These are phyloP conservation scores for Chlamydomonas urium DNA, from an alignment of 139 green algal genomes.

Conservation along the genomic window DNA sequence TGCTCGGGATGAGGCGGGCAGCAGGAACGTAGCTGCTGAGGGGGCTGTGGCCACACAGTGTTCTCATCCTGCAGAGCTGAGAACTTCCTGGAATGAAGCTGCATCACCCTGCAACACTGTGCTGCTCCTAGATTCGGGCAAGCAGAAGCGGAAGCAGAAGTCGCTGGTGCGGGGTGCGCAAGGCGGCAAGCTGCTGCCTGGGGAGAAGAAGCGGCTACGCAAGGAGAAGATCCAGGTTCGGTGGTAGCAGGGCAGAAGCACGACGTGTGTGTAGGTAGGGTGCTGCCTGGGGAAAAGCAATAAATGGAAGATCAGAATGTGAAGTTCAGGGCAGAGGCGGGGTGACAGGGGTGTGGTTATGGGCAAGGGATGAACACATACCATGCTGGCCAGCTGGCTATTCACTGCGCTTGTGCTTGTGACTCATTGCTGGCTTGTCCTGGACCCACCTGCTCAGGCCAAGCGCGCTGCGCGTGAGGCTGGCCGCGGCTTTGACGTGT, in stretches of 20 bases:
- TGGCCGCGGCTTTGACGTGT: slow-evolving; percentile 21
- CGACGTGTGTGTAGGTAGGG: too few relatives aligned
- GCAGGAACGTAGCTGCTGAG: too few relatives aligned
- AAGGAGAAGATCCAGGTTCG: slow-evolving; percentile 36
- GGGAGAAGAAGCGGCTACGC: slow-evolving; percentile 43
- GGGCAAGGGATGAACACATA: too few relatives aligned
- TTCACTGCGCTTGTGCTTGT: too few relatives aligned
- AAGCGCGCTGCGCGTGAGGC: slow-evolving; percentile 34
- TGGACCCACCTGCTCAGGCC: slow-evolving; percentile 12
- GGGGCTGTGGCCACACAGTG: not conserved
- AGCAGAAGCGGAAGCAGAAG: slow-evolving; percentile 10
- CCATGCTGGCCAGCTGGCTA: too few relatives aligned
- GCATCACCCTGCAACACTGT: not conserved
- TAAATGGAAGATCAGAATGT: too few relatives aligned
- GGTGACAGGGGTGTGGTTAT: too few relatives aligned
- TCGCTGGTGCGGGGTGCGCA: slow-evolving; percentile 27
- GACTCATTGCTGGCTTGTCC: too few relatives aligned
- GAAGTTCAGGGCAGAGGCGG: too few relatives aligned
- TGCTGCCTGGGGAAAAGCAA: too few relatives aligned
- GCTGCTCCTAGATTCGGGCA: not conserved
- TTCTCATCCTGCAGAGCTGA: slow-evolving; percentile 2
- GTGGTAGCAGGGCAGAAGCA: too few relatives aligned
- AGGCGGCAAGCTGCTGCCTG: slow-evolving; percentile 39
- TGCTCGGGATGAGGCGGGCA: not conserved
- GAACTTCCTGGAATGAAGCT: not conserved